Base-by-base conservation (phyloP, 1,139 yeast genomes). In the Candida smagusa region DNA sequence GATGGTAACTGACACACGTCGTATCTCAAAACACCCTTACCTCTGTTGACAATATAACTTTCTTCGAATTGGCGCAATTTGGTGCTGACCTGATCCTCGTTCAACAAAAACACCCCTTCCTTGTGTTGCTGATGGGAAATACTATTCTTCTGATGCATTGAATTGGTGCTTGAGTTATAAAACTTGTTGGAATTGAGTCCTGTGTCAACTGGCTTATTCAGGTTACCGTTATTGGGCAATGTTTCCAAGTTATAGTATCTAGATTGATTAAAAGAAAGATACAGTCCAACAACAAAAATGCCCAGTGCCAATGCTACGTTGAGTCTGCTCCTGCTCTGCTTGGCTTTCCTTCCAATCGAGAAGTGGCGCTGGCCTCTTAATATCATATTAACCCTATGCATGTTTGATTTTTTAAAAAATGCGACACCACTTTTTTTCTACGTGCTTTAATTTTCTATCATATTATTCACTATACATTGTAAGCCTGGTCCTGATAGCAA, bases 1-100 rank as follows among this genome's bases (percentile, higher is more conserved):
- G 95, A 84, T 7, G 97, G 85, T 41, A 92, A 65, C 62, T 92
- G 98, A 35, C 95, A 78, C 25, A 88, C 77, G 56, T 94, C 98
- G 54, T 89, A 90, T 39, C 98, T 71, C n/a, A 81, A 62, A 12
- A 92, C 92, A n/a, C 97, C 97, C 48, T 84, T 83, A 9, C 94
- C 90, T 42, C 96, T 73, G 48, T 85, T 81, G 13, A 90, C 92
- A 30, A 67, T 57, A 54, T 83, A 87, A 47, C 94, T 81, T 60
- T 89, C 95, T 56, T 90, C 96, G 49, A 73, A 71, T 46, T 80
- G 81, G 42, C 92, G 77, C 45, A 90, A 69, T 45, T 79, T 74
- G 29, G 71, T 64, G 37, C 88, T 77, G 7, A 88, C 92, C 52
- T 88, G 94, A 23, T 78, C 83, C 21, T 88, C 95, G 29, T 76